Evolutionary conservation across 139 green algal species (phyloP), one percentile per base, ranked within the genome.

Genomic region (Diplosphaera chodatii): DNA sequence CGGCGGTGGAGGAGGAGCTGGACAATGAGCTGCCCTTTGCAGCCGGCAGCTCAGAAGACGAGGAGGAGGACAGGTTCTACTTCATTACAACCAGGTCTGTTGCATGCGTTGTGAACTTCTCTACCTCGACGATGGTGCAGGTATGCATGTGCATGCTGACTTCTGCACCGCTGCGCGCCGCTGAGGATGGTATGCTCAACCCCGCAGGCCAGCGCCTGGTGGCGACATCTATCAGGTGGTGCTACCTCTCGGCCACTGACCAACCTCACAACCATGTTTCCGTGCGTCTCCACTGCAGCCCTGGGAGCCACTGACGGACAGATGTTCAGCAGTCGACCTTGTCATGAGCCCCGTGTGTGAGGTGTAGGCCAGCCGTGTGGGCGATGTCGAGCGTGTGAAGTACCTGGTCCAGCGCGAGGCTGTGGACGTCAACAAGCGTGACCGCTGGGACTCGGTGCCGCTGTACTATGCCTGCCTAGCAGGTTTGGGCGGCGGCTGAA

Each of bases 391-490:
- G 30, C 48, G 74, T 41, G 55, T 37, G 64, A 80, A 66, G 64
- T 69, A 71, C 40, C 55, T 80, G 64, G 33, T 80, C 3, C 64
- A 80, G 20, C 32, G 55, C 6, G 69, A 80, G 27, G 48, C 30
- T 10, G 69, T 80, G 28, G 75, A 80, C 40, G 69, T 80, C n/a
- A 80, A 80, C 40, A 30, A 34, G n/a, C 48, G 74, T 4, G 72
- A 77, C 48, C 31, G 41, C 13, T 77, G 72, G 72, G 72, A 77
- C 65, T 41, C 22, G 25, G 65, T 71, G 27, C 72, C 72, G 16
- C 65, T 77, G 20, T 77, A 80, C 34, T 80, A 80, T 59, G 65
- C 75, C 18, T 80, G 75, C 29, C 55, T 72, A 3, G 55, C 74
- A 69, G 74, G 74, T 79, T n/a, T n/a, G n/a, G n/a, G n/a, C n/a